Conservation (phyloP, 257 asterid genomes). For the Solanum chilense region DNA sequence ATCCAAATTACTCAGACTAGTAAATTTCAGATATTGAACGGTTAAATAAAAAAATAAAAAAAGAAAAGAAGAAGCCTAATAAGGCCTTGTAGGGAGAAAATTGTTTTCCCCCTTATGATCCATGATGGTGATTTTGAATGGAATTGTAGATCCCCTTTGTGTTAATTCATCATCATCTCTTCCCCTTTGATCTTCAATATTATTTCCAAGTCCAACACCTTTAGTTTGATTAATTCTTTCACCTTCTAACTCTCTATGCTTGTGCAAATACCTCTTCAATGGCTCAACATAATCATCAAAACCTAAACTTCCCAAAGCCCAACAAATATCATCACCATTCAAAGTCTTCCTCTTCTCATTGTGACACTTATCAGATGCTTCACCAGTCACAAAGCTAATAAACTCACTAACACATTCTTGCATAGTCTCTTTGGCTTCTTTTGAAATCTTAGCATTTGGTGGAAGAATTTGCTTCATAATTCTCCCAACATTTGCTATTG, state of each 20-base stretch:
- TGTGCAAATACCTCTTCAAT: conserved; percentile 43
- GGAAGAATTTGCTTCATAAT: conserved; percentile 15
- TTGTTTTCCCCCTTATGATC: background rate
- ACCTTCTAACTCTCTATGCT: conserved; percentile 54
- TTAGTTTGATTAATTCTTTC: conserved; percentile 22
- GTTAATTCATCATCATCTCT: background rate
- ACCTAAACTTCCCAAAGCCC: conserved; percentile 14
- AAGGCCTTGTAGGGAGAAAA: background rate
- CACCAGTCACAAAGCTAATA: conserved; percentile 56
- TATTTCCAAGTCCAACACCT: background rate
- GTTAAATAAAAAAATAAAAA: background rate
- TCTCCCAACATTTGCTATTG: conserved; percentile 14
- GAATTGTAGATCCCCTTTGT: background rate
- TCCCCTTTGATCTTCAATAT: background rate
- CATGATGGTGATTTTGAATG: background rate
- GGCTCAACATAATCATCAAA: conserved; percentile 48
- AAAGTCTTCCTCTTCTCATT: conserved; percentile 58
- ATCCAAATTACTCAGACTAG: background rate
- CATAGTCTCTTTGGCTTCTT: conserved; percentile 70
- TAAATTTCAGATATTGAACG: background rate
- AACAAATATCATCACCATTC: conserved; percentile 60
- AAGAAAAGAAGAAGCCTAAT: background rate
- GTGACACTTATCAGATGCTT: conserved; percentile 62
- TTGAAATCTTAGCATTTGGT: conserved; percentile 54
- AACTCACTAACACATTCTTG: conserved; percentile 68